These are phyloP conservation scores for Shiraia sp. DNA, from an alignment of 2,329 filamentous ascomycete species.

Conservation along the genomic window DNA sequence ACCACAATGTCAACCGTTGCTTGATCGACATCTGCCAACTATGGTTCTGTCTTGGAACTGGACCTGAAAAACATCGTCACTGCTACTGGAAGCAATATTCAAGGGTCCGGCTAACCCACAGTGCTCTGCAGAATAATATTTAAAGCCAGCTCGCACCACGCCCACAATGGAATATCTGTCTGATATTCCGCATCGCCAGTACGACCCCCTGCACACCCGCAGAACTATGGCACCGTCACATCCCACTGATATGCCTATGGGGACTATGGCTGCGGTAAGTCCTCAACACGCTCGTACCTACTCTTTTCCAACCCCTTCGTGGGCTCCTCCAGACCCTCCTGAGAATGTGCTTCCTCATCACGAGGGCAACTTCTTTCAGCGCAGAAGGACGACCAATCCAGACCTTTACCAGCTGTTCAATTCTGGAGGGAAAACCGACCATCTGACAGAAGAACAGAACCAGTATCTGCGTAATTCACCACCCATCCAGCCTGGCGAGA, in stretches of 20 bases:
- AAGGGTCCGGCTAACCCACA: no score
- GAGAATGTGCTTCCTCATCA: not conserved
- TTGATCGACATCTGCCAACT: conserved; percentile 4
- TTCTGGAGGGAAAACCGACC: not conserved
- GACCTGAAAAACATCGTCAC: no score
- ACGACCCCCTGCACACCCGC: conserved; percentile 29
- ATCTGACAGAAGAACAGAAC: conserved; percentile 27
- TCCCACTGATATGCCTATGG: conserved; percentile 25
- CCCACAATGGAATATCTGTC: conserved; percentile 43
- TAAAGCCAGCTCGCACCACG: not conserved
- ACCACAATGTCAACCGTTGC: no score
- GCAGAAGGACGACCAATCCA: no score
- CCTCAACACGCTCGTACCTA: not conserved
- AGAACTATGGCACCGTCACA: conserved; percentile 35
- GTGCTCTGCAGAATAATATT: conserved; percentile 7
- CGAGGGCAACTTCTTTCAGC: no score
- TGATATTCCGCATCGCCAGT: conserved; percentile 41
- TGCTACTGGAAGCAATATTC: no score
- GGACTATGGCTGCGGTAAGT: conserved; percentile 38
- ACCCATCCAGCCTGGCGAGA: conserved; percentile 39
- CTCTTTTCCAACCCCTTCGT: not conserved
- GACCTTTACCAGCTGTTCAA: not conserved
- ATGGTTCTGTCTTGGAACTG: no score
- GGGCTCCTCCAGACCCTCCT: not conserved
- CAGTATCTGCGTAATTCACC: conserved; percentile 37